Conservation (phyloP, 2,329 filamentous ascomycete genomes). For the Coleophoma crateriformis region DNA sequence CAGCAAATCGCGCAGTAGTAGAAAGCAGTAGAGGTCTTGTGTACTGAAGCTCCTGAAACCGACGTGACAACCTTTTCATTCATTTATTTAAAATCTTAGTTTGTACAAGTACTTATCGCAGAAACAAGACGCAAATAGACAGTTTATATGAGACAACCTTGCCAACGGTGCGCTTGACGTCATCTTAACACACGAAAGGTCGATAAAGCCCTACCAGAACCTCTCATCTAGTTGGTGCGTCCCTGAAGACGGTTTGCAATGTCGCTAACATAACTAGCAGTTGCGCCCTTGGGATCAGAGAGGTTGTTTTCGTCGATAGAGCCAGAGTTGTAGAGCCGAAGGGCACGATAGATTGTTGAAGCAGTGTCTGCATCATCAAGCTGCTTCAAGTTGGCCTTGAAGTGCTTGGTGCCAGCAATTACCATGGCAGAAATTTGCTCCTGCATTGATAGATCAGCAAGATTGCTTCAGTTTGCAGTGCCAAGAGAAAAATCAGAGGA, state of each 20-base stretch:
- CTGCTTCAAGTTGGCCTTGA: slow-evolving; percentile 20
- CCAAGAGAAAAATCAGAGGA: background rate
- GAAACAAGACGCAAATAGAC: no score
- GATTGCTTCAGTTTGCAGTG: background rate
- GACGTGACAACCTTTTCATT: no score
- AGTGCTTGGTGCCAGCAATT: slow-evolving; percentile 19
- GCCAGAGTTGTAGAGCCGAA: slow-evolving; percentile 35
- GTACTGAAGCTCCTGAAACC: no score
- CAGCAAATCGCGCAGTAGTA: no score
- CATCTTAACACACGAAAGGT: no score
- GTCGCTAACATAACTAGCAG: slow-evolving; percentile 32
- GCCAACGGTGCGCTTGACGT: no score
- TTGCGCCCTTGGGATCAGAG: slow-evolving; percentile 30
- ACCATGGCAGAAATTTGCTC: slow-evolving; percentile 30
- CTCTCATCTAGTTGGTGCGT: slow-evolving; percentile 24
- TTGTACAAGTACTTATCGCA: no score
- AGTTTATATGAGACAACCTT: no score
- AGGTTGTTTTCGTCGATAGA: slow-evolving; percentile 28
- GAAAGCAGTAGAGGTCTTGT: no score
- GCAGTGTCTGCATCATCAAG: slow-evolving; percentile 22
- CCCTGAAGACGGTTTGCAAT: slow-evolving; percentile 32
- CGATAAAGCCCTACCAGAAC: no score
- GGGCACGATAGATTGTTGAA: slow-evolving; percentile 31
- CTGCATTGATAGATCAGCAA: slow-evolving; percentile 8
- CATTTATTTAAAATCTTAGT: no score